Base-by-base conservation (phyloP, 2,329 filamentous ascomycete species). In the Chalaropsis thielavioides region DNA sequence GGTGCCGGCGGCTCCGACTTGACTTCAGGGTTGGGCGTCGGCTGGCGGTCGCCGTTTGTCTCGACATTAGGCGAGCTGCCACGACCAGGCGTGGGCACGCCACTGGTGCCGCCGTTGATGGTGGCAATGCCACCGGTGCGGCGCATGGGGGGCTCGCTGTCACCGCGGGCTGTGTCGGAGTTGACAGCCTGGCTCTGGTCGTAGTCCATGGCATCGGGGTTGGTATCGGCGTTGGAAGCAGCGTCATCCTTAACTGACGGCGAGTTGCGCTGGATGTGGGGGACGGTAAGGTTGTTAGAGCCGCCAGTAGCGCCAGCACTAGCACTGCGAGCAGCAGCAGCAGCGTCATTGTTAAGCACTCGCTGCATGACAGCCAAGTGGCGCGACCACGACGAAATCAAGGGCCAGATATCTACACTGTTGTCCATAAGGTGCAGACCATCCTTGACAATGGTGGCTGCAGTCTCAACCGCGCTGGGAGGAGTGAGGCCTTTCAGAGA, bases 301-400 rank as follows among this genome's bases (percentile, higher is more conserved):
- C 70, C 72, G 62, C 78, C 76, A 22, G 49, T 46, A 24, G 60
- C 31, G n/a, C 71, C 75, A 68, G 67, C 72, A 40, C 64, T 73
- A 46, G 65, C 70, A 46, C 66, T 70, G 49, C 72, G 72, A 10
- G 73, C 73, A 0, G 72, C 68, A 2, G 74, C 71, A 4, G 72
- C 72, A 10, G 79, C 80, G 27, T 81, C 77, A 54, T 82, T 83
- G 68, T 79, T 78, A 24, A 85, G 73, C 1, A 84, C 82, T 67
- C 83, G 81, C 67, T 81, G 79, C 82, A 85, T 85, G 58, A 85
- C 82, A 1, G 79, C 78, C 17, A 85, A 74, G 69, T 85, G 82
- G 43, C 82, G 78, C 64, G 81, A 78, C 82, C 82, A 85, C 31
- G 81, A 82, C 13, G 78, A 74, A 68, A 83, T 82, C 13, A 85